Conservation (phyloP, 305 asterid genomes). For the Plantago coronopus region DNA sequence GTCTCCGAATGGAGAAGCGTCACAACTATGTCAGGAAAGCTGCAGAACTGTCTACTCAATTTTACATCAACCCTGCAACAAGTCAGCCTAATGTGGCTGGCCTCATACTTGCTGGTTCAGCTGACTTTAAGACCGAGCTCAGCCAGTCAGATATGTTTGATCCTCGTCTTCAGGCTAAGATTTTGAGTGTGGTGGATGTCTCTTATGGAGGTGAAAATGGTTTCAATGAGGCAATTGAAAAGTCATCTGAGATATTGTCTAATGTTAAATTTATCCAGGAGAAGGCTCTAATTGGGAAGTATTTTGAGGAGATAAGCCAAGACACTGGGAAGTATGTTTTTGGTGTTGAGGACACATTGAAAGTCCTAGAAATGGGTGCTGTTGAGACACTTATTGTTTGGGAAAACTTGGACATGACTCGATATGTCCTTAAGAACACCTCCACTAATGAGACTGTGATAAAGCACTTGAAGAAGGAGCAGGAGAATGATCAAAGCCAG, state of each 20-base stretch:
- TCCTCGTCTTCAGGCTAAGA: constrained; percentile 56
- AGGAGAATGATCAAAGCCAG: constrained; percentile 41
- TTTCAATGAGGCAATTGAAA: constrained; percentile 56
- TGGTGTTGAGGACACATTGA: constrained; percentile 51
- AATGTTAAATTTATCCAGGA: constrained; percentile 60
- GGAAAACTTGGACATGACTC: constrained; percentile 54
- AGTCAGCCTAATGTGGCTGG: constrained; percentile 59
- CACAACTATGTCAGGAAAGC: constrained; percentile 54
- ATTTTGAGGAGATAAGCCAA: constrained; percentile 57
- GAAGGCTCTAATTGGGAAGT: constrained; percentile 49
- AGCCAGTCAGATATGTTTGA: constrained; percentile 65
- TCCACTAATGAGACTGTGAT: constrained; percentile 34
- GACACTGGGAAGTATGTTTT: constrained; percentile 55
- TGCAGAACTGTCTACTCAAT: constrained; percentile 59
- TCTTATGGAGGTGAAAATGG: constrained; percentile 64
- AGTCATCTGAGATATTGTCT: constrained; percentile 53
- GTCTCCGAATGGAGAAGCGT: constrained; percentile 57
- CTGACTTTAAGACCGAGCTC: constrained; percentile 62
- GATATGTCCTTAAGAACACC: constrained; percentile 38
- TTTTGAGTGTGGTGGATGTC: constrained; percentile 54
- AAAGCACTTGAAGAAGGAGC: constrained; percentile 40
- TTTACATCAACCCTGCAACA: constrained; percentile 46
- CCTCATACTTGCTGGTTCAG: constrained; percentile 58
- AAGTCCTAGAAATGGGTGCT: constrained; percentile 56
- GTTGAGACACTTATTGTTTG: constrained; percentile 52